These are phyloP conservation scores for Paracamarosporium sp. DNA, from an alignment of 2,329 filamentous ascomycete genomes.

Conservation along the genomic window DNA sequence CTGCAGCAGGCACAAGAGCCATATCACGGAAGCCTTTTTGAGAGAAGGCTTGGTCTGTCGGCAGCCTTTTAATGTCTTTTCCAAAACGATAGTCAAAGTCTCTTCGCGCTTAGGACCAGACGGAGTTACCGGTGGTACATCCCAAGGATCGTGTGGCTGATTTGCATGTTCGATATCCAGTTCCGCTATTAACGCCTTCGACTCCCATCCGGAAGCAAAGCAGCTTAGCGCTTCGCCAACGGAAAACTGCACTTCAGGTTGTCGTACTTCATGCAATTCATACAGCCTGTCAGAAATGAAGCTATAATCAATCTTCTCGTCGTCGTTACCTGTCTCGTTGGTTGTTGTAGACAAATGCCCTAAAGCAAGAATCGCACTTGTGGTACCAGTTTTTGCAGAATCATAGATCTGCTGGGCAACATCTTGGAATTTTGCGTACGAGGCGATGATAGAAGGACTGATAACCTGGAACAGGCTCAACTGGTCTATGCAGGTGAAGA, in stretches of 20 bases:
- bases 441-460: slow-evolving; percentile 48
- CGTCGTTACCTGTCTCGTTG: slow-evolving; percentile 47
- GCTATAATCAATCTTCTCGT: slow-evolving; percentile 50
- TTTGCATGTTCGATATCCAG: slow-evolving; percentile 73
- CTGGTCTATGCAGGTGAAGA: slow-evolving; percentile 65
- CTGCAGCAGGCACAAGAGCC: slow-evolving; percentile 90
- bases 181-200: slow-evolving; percentile 75
- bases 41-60: slow-evolving; percentile 86
- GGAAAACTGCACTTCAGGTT: slow-evolving; percentile 87
- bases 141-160: slow-evolving; percentile 40
- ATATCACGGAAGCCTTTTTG: slow-evolving; percentile 91
- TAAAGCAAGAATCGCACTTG: slow-evolving; percentile 80
- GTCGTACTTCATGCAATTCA: slow-evolving; percentile 80
- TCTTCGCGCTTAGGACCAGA: slow-evolving; percentile 38
- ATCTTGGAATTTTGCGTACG: slow-evolving; percentile 47
- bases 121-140: slow-evolving; percentile 36
- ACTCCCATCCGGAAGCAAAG: slow-evolving; percentile 80
- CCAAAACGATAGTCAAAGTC: slow-evolving; percentile 64
- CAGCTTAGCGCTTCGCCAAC: slow-evolving; percentile 88
- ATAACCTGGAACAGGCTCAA: slow-evolving; percentile 66
- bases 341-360: slow-evolving; percentile 75
- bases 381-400: slow-evolving; percentile 80
- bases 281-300: slow-evolving; percentile 73
- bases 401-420: slow-evolving; percentile 69
- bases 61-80: slow-evolving; percentile 78